These are phyloP conservation scores for Iris pallida DNA, from an alignment of 116 monocot species.

Conservation along the genomic window DNA sequence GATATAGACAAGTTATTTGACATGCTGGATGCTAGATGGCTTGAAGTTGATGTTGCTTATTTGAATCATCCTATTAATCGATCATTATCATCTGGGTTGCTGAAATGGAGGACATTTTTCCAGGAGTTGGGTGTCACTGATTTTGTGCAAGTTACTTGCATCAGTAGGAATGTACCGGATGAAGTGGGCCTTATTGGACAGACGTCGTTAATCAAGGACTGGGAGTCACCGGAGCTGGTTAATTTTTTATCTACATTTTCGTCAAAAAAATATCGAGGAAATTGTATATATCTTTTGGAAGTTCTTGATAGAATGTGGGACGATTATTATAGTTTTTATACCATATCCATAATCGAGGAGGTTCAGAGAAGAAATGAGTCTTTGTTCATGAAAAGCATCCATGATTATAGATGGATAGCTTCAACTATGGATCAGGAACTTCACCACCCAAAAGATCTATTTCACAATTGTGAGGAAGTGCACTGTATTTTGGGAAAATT, in stretches of 20 bases:
- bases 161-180: slow-evolving; percentile 28
- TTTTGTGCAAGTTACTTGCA: slow-evolving; percentile 68
- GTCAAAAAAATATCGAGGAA: slow-evolving; percentile 35
- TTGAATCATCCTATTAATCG: slow-evolving; percentile 54
- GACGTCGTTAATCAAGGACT: slow-evolving; percentile 43
- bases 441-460: slow-evolving; percentile 67
- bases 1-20: slow-evolving; percentile 47
- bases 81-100: slow-evolving; percentile 22
- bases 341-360: slow-evolving; percentile 12
- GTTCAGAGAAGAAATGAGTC: slow-evolving; percentile 35
- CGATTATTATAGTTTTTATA: slow-evolving; percentile 52
- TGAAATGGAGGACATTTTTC: slow-evolving; percentile 72
- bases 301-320: slow-evolving; percentile 93
- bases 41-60: slow-evolving; percentile 72
- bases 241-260: slow-evolving; percentile 61
- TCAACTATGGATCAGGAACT: slow-evolving; percentile 64
- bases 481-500: slow-evolving; percentile 58
- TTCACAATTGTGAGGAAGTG: slow-evolving; percentile 69
- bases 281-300: slow-evolving; percentile 82
- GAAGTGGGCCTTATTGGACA: slow-evolving; percentile 7
- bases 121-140: slow-evolving; percentile 83
- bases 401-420: slow-evolving; percentile 63
- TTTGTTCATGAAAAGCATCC: slow-evolving; percentile 59
- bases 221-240: slow-evolving; percentile 87
- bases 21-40: slow-evolving; percentile 40